Base-by-base conservation (phyloP, 1,284 basidiomycete species). In the Sporisorium exsertum region DNA sequence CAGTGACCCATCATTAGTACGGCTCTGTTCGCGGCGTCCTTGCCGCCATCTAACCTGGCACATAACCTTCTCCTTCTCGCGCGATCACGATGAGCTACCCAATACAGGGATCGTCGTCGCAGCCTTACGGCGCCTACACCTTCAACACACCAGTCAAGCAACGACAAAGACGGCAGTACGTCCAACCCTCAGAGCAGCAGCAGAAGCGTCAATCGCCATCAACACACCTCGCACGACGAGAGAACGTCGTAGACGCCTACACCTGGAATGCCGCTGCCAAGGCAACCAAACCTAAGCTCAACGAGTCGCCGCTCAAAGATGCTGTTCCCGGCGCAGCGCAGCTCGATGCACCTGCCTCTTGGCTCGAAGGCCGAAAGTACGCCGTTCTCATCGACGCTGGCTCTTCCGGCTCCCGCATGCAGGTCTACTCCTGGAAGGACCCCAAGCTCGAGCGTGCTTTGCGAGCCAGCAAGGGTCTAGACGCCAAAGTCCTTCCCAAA, bases 341-440 rank as follows among this genome's bases (percentile, higher is more conserved):
- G 58, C 45, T 69, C 22, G 74, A 73, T 33, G 70, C 77, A 8
- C 74, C 73, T 3, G 27, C 66, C 1, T 59, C 65, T 5, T 76
- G 79, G 74, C 57, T 65, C n/a, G 50, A 62, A 42, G 66, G 63
- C 26, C 68, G 84, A 32, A 70, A 85, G 47, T 99, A 96, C 87
- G 95, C 94, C 55, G 91, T 99, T 71, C 94, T 99, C 64, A 93
- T 99, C 85, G 96, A 99, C 88, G 96, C 96, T 81, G 96, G 96
- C 74, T 97, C 94, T 83, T 97, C 95, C 13, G 96, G 96, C 40
- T 98, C 95, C 7, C 89, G 97, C 54, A 89, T 98, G 52, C 95
- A 97, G 87, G 94, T 99, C 77, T 99, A 99, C 88, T 95, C 93
- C 82, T 99, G 96, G 96, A 91, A 90, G 74, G 93, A 97, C 85